A percentile compares a stretch with the other conserved stretches of the same genome.
Evolutionary conservation across 495 filamentous ascomycete genomes (phyloP).

Genomic region (Lentithecium fluviatile): DNA sequence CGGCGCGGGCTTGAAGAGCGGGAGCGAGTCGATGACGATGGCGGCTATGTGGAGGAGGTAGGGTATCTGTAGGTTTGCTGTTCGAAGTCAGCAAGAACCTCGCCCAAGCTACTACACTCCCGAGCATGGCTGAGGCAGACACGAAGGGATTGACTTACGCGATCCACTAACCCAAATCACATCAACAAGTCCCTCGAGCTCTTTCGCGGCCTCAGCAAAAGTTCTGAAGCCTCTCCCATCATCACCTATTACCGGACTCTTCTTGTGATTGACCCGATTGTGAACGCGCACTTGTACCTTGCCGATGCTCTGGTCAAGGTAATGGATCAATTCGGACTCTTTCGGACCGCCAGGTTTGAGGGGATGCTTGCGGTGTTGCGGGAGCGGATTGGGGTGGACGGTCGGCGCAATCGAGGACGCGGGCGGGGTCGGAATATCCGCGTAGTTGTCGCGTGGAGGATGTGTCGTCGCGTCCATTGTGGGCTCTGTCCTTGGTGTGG

Average conservation of each 20-base stretch:
- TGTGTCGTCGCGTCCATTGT: conserved; percentile 1
- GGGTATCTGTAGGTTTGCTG: conserved; percentile 79
- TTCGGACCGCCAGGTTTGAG: conserved; percentile 70
- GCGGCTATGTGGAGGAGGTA: conserved; percentile 75
- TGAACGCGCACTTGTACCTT: conserved; percentile 68
- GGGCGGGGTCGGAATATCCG: conserved; percentile 31
- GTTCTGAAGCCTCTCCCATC: conserved; percentile 63
- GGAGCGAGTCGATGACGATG: conserved; percentile 63
- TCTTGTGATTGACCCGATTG: conserved; percentile 60
- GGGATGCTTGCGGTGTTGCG: conserved; percentile 62
- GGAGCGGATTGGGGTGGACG: conserved; percentile 53
- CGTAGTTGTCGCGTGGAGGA: background rate
- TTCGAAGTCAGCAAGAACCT: conserved; percentile 1
- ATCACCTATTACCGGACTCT: conserved; percentile 35
- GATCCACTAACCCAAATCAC: conserved; percentile 81
- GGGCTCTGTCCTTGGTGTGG: background rate
- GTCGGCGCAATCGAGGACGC: conserved; percentile 53
- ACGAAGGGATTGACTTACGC: conserved; percentile 55
- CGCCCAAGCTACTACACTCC: background rate
- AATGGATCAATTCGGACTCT: conserved; percentile 71
- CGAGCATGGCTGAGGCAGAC: background rate
- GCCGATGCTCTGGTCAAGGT: conserved; percentile 62
- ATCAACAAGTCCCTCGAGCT: conserved; percentile 70
- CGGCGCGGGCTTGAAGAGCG: conserved; percentile 65
- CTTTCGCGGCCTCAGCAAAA: conserved; percentile 65